Evolutionary conservation across 1,139 yeast genomes (phyloP), one percentile per base, ranked within the genome.

Genomic region (Saccharomyces hybrid): DNA sequence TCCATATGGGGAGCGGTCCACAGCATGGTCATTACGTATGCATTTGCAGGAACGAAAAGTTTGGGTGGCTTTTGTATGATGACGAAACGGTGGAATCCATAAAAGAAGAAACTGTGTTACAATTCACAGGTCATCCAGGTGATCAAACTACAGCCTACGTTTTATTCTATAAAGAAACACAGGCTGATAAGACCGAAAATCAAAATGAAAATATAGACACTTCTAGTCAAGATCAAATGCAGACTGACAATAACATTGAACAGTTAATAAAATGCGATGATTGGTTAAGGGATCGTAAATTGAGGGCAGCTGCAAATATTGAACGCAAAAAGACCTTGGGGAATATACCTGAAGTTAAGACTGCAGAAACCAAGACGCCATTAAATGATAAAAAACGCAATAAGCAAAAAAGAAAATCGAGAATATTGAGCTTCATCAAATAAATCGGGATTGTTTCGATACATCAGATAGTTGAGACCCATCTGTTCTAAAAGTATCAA

Each of bases 1-100:
- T 93, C 23, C 99, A 93, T 66, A 85, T 93, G 64, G 99, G 99
- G 4, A 96, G 97, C 2, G 98, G 98, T 0, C 97, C 98, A 1
- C 90, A 90, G 76, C 97, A 91, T 71, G 99, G 99, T 0, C 99
- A 93, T 69, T 93, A 93, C 66, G 91, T 93, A 13, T 81, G 96
- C 0, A 74, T 93, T 8, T 86, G 95, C 59, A 90, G 90, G 67
- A 85, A 91, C 13, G 84, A 81, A 55, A 78, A 81, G 23, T 82
- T 83, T 46, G 88, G 96, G 1, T 93, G 99, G 99, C 73, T 93
- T 32, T 72, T 93, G 56, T 93, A 88, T 71, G 99, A 93, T 68
- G 99, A 93, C 69, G 99, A 93, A 70, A 84, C 95, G 20, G 96
- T 91, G 5, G 98, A 91, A 65, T 75, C 87, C 29, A 93, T 93